Evolutionary conservation across 371 early-diverging fungal species (phyloP).

Genomic region (Mortierella sp.): DNA sequence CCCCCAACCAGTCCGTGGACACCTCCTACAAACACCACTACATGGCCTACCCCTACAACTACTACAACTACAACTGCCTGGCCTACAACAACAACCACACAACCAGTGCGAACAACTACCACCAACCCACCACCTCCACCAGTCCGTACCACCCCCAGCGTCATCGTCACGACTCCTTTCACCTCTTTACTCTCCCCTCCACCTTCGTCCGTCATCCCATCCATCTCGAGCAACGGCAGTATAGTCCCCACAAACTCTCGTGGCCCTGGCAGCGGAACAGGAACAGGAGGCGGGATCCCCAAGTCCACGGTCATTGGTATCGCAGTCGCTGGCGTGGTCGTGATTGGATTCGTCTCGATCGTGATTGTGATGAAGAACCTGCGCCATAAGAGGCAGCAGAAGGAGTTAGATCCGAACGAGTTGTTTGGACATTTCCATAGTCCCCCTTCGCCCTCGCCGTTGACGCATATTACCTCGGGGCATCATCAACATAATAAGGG

Average conservation of each 20-base stretch:
- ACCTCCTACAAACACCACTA: not conserved
- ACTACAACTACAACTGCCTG: constrained; percentile 41
- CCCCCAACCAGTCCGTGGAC: not conserved
- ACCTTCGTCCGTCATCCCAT: constrained; percentile 42
- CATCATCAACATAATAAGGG: constrained; percentile 4
- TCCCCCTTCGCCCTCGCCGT: constrained; percentile 18
- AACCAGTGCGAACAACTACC: not conserved
- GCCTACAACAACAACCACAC: constrained; percentile 14
- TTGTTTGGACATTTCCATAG: constrained; percentile 37
- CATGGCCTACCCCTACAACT: constrained; percentile 17
- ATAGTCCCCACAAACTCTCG: not conserved
- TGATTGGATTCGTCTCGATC: constrained; percentile 27
- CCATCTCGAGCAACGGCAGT: not conserved
- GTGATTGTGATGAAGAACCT: constrained; percentile 26
- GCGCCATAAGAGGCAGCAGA: constrained; percentile 2
- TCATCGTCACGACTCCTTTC: constrained; percentile 69
- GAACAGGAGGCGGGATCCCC: constrained; percentile 18
- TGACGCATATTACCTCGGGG: not conserved
- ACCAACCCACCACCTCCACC: constrained; percentile 11
- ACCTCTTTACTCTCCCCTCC: constrained; percentile 67
- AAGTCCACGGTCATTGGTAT: constrained; percentile 27
- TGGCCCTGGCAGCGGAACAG: not conserved
- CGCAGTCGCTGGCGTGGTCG: constrained; percentile 1
- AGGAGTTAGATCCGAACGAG: constrained; percentile 29
- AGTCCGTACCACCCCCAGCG: constrained; percentile 61